A percentile compares a stretch with the other conserved stretches of the same genome.
Evolutionary conservation across 345 rosid genomes (phyloP).

Genomic region (Heritiera littoralis): DNA sequence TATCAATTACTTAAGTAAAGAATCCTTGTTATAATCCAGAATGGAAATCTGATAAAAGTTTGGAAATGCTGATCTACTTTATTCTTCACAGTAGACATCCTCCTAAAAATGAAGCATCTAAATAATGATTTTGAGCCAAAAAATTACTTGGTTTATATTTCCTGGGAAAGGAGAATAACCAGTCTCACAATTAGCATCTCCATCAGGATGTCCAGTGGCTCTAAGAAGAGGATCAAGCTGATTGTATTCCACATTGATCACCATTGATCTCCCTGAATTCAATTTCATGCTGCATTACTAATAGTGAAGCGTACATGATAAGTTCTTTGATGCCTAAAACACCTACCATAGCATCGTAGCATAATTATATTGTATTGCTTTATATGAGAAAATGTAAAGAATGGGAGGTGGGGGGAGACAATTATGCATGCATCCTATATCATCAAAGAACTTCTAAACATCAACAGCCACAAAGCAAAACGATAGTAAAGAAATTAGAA

Average conservation of each 20-base stretch:
- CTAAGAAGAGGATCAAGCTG: conserved; percentile 97
- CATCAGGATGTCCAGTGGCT: conserved; percentile 82
- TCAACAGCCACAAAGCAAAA: conserved; percentile 6
- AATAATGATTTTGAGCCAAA: conserved; percentile 1
- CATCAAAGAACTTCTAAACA: neutral
- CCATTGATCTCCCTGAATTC: conserved; percentile 85
- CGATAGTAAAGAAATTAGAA: neutral
- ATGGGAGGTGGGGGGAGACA: neutral
- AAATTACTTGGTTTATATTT: conserved; percentile 89
- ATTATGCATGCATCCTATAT: neutral
- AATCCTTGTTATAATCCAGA: neutral
- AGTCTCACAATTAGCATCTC: conserved; percentile 87
- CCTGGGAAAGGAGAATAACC: conserved; percentile 99
- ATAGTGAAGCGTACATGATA: neutral
- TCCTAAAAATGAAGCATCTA: neutral
- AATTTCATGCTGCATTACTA: conserved; percentile 15
- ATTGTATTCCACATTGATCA: conserved; percentile 96
- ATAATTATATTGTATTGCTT: neutral
- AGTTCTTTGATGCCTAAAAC: neutral
- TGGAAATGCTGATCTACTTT: neutral
- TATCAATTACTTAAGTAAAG: neutral
- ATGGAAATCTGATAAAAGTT: conserved; percentile 2
- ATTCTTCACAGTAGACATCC: conserved; percentile 1
- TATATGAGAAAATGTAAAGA: neutral
- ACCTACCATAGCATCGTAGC: neutral